Conservation (phyloP, 2,329 filamentous ascomycete species). For the Ascochyta rabiei region DNA sequence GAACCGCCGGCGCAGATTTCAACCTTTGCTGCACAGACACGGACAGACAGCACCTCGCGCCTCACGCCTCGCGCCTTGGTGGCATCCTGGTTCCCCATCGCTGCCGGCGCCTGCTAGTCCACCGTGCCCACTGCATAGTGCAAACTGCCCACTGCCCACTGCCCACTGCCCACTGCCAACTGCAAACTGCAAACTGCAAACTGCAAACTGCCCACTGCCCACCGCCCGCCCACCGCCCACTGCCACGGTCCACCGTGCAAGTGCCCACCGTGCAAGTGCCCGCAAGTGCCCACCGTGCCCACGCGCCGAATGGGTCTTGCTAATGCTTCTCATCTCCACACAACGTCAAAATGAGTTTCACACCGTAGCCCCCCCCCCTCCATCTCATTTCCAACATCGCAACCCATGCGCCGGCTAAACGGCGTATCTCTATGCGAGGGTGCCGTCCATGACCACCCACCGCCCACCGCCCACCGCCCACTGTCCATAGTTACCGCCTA, state of each 20-base stretch:
- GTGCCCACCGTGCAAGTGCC: too few species aligned
- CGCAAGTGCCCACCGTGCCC: constrained; percentile 5
- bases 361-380: background rate
- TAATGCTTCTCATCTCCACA: constrained; percentile 16
- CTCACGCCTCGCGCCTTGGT: background rate
- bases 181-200: too few species aligned
- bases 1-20: constrained; percentile 14
- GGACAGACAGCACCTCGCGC: background rate
- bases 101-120: too few species aligned
- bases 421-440: constrained; percentile 11
- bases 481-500: background rate
- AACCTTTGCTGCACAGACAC: constrained; percentile 8
- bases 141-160: too few species aligned
- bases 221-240: too few species aligned
- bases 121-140: too few species aligned
- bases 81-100: constrained; percentile 7
- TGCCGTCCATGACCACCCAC: background rate
- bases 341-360: constrained; percentile 15
- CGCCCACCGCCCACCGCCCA: constrained; percentile 12
- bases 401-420: constrained; percentile 13
- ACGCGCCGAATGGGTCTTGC: constrained; percentile 3
- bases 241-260: too few species aligned
- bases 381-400: constrained; percentile 12
- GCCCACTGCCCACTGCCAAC: too few species aligned
- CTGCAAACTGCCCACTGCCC: too few species aligned